Base-by-base conservation (phyloP, 305 asterid species). In the Salvia sclarea region DNA sequence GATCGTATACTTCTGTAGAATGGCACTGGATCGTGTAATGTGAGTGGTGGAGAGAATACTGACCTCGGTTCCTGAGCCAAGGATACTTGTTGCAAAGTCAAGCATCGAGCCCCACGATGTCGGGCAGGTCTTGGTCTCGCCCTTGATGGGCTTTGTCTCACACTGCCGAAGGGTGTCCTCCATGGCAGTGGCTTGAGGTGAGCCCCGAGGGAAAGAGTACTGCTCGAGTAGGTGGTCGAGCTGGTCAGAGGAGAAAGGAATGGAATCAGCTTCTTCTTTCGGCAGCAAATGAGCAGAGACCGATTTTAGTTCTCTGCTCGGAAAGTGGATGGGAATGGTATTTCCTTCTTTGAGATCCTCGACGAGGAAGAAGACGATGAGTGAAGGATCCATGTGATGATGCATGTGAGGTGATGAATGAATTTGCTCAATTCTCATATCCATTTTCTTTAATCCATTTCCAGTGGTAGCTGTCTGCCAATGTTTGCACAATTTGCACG, bases 51-150 rank as follows among this genome's bases (percentile, higher is more conserved):
- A 70, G 20, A 82, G 72, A 62, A 71, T 62, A 21, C 71, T 37
- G 75, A 81, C 62, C 37, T 69, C 66, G 2, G 21, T 21, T 43
- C 57, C 62, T 3, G 69, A 45, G 7, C 83, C 92, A 0, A 86
- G 18, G 21, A 86, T 85, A 3, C 14, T 5, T 45, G 40, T 72
- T 4, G 85, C 75, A 56, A 84, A 91, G 35, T 88, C 84, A 12
- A 85, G 78, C 91, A 88, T 81, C 0, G 87, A 82, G 21, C 75
- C 91, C 48, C 70, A 65, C 0, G 97, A 86, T 0, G 96, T 85
- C 0, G 96, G 87, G 28, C 97, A 91, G 20, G 75, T 64, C 73
- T 91, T 91, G 49, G 77, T 91, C 76, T 91, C 95, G 1, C 96
- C 89, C 16, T 75, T 58, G 47, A 91, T 83, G 61, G 89, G 85